phyloP scores from a whole-genome alignment of 306 rosid species.

The Quercus aquifolioides region DNA sequence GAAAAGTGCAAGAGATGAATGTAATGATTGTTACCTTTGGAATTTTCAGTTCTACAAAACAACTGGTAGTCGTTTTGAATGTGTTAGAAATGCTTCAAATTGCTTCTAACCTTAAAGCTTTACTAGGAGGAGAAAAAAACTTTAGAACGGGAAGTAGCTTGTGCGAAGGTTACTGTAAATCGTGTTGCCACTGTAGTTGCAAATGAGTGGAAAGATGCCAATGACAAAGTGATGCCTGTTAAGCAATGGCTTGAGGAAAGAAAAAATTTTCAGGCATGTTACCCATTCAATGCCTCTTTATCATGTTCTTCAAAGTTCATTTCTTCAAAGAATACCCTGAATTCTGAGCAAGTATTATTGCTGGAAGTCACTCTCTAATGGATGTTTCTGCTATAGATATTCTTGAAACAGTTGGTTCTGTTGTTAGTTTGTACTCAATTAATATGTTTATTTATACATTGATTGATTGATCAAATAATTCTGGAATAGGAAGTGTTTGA shows the following conservation, averaged over 20 bases:
- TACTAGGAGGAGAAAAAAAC: conserved; percentile 72
- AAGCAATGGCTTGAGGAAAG: conserved; percentile 96
- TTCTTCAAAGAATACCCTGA: not conserved
- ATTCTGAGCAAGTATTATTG: not conserved
- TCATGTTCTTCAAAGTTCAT: not conserved
- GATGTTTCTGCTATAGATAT: not conserved
- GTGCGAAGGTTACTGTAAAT: conserved; percentile 82
- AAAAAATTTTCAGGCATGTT: conserved; percentile 66
- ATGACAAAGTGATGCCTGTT: conserved; percentile 90
- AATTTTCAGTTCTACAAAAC: conserved; percentile 5
- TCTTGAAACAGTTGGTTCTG: not conserved
- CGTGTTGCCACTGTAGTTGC: conserved; percentile 91
- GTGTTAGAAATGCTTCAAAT: conserved; percentile 20
- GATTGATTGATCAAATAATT: not conserved
- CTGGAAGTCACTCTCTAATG: not conserved
- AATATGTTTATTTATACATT: not conserved
- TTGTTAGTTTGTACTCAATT: not conserved
- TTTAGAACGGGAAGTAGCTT: conserved; percentile 89
- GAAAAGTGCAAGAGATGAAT: conserved; percentile 92
- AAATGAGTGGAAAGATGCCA: conserved; percentile 91
- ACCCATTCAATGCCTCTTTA: not conserved
- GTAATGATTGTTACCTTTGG: conserved; percentile 38
- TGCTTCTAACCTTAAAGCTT: conserved; percentile 34
- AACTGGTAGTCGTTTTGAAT: conserved; percentile 11
- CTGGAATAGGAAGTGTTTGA: not conserved